These are phyloP conservation scores for Sisymbrium irio DNA, from an alignment of 345 rosid species.

Conservation along the genomic window DNA sequence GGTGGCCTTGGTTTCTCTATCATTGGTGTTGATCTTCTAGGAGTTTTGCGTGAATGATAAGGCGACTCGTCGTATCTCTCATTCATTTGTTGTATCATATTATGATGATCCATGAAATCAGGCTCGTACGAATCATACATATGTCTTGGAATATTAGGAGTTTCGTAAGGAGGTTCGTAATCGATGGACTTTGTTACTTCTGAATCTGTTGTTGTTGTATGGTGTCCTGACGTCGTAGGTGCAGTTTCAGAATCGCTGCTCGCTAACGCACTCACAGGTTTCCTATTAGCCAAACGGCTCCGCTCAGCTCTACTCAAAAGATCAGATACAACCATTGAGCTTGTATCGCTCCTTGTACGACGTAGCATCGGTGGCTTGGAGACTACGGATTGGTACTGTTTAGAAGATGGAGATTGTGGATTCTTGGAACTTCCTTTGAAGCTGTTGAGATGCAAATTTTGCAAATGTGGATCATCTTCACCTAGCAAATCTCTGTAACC, in stretches of 20 bases:
- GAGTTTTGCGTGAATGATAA: slow-evolving; percentile 25
- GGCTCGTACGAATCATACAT: slow-evolving; percentile 16
- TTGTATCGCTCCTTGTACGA: slow-evolving; percentile 74
- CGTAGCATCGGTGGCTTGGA: slow-evolving; percentile 56
- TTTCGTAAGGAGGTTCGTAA: slow-evolving; percentile 12
- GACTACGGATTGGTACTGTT: slow-evolving; percentile 27
- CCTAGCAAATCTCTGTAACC: slow-evolving; percentile 83
- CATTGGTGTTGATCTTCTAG: slow-evolving; percentile 19
- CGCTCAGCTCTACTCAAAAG: slow-evolving; percentile 23
- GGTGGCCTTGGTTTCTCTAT: slow-evolving; percentile 18
- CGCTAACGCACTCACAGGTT: slow-evolving; percentile 26
- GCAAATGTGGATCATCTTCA: slow-evolving; percentile 44
- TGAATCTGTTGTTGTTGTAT: slow-evolving; percentile 16
- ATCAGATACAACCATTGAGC: slow-evolving; percentile 49
- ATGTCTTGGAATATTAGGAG: slow-evolving; percentile 7
- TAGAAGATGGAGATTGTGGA: slow-evolving; percentile 24
- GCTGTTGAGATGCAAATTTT: slow-evolving; percentile 30
- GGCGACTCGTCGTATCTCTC: slow-evolving; percentile 20
- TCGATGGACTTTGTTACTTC: neutral
- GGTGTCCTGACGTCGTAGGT: slow-evolving; percentile 32
- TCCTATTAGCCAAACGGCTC: slow-evolving; percentile 23
- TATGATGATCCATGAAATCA: slow-evolving; percentile 3
- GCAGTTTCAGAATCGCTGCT: slow-evolving; percentile 20
- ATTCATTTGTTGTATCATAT: neutral
- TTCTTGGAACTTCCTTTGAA: slow-evolving; percentile 28